Evolutionary conservation across 2,329 filamentous ascomycete genomes (phyloP).

Genomic region (Ceratocystiopsis brevicomis): DNA sequence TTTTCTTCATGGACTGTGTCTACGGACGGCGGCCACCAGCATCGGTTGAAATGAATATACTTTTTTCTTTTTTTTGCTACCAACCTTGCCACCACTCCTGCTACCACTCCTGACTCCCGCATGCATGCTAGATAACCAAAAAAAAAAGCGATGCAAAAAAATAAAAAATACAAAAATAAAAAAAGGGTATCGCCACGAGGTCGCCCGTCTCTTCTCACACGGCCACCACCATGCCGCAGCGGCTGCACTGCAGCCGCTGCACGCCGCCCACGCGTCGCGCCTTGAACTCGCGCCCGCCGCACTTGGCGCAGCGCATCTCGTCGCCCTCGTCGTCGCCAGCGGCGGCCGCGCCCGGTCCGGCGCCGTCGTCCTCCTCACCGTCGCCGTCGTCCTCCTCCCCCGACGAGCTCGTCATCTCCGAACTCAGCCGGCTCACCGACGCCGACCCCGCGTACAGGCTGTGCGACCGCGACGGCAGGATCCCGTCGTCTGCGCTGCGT

Average conservation of each 20-base stretch:
- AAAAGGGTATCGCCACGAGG: too few species aligned
- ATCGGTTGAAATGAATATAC: too few species aligned
- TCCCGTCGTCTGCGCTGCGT: not conserved
- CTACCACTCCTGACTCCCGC: too few species aligned
- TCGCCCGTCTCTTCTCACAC: too few species aligned
- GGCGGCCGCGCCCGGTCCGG: not conserved
- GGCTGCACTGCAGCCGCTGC: constrained; percentile 41
- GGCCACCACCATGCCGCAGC: constrained; percentile 23
- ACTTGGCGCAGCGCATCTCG: constrained; percentile 35
- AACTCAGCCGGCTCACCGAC: constrained; percentile 38
- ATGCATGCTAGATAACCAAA: not conserved
- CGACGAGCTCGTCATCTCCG: constrained; percentile 27
- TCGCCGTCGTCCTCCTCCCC: not conserved
- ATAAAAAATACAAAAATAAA: not conserved
- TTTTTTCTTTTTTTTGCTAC: too few species aligned
- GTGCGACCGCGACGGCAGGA: not conserved
- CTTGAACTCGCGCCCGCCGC: constrained; percentile 42
- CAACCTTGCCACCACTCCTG: too few species aligned
- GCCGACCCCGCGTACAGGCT: constrained; percentile 5
- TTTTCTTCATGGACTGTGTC: too few species aligned
- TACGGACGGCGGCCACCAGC: too few species aligned
- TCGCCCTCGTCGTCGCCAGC: constrained; percentile 4
- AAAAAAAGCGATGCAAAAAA: not conserved
- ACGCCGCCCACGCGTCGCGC: constrained; percentile 33
- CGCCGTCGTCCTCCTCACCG: not conserved